A percentile compares a stretch with the other conserved stretches of the same genome.
Evolutionary conservation across 2,329 filamentous ascomycete species (phyloP).

Genomic region (Alternaria ethzedia): DNA sequence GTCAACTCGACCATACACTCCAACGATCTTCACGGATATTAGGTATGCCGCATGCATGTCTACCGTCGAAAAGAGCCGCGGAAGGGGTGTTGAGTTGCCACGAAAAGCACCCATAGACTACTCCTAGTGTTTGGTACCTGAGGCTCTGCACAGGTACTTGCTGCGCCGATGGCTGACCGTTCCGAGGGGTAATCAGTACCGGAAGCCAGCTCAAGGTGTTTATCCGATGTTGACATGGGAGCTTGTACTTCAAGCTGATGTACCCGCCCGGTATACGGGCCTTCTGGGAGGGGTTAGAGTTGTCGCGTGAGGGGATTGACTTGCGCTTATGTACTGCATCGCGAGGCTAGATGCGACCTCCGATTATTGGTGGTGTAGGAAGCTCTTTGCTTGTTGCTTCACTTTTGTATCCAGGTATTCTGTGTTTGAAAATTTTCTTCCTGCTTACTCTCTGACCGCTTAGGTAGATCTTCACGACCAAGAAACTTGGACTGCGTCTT

Average conservation of each 20-base stretch:
- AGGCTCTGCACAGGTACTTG: neutral
- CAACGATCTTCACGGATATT: neutral
- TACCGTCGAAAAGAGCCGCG: neutral
- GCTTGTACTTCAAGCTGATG: neutral
- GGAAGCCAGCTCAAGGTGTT: neutral
- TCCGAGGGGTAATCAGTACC: neutral
- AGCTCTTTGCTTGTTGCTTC: neutral
- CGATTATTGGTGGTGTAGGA: neutral
- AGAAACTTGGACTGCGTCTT: too few species aligned
- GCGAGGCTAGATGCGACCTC: neutral
- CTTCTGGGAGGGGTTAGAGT: neutral
- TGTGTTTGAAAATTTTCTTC: neutral
- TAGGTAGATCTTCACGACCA: neutral
- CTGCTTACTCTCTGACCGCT: neutral
- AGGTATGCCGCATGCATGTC: neutral
- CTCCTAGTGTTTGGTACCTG: slow-evolving; percentile 6
- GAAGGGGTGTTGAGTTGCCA: slow-evolving; percentile 1
- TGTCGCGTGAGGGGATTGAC: neutral
- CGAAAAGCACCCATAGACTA: slow-evolving; percentile 11
- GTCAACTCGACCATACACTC: neutral
- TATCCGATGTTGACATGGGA: neutral
- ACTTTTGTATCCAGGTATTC: neutral
- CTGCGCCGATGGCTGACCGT: neutral
- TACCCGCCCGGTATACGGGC: neutral
- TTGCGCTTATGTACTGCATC: neutral